Base-by-base conservation (phyloP, 2,329 filamentous ascomycete species). In the Monilinia fructigena region DNA sequence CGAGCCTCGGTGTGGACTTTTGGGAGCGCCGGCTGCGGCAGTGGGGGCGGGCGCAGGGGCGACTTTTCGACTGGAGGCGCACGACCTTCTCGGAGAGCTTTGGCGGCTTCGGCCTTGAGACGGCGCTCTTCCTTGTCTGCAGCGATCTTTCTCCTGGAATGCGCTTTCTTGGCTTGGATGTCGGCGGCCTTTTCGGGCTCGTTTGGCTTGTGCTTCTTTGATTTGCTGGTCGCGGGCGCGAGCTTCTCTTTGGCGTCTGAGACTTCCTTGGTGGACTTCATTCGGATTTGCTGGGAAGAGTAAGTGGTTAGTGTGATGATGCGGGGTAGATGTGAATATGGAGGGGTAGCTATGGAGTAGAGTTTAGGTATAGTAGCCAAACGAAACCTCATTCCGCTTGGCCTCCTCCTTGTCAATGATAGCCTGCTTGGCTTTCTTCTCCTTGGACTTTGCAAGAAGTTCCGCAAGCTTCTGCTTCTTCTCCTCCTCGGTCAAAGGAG, bases 61-160 rank as follows among this genome's bases (percentile, higher is more conserved):
- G 1, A 74, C 68, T 1, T 69, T 67, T 67, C 50, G 16, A 76
- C 73, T 26, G 85, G 82, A 31, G 80, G 77, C 20, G 81, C 80
- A 64, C 86, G 82, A n/a, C 94, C 93, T 72, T 93, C 91, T n/a
- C 94, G 86, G 65, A 87, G 86, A 0, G 93, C 93, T 80, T 94
- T 96, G 73, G 92, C 91, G 66, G 87, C 83, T 75, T 97, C 95
- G 3, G 92, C 89, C 77, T 95, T 96, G 70, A 89, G 84, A 70
- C 91, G 88, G 64, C 95, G 88, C 74, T 94, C 93, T 72, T 92
- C 90, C 82, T 96, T 97, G 80, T 98, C 93, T 18, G 91, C 93
- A 72, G 95, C 93, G 70, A 99, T 97, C 83, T 93, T 93, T 93
- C 66, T 92, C 93, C 79, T 93, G 89, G 77, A 97, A 97, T 94